These are phyloP conservation scores for Silybum marianum DNA, from an alignment of 129 eudicot species.

Conservation along the genomic window DNA sequence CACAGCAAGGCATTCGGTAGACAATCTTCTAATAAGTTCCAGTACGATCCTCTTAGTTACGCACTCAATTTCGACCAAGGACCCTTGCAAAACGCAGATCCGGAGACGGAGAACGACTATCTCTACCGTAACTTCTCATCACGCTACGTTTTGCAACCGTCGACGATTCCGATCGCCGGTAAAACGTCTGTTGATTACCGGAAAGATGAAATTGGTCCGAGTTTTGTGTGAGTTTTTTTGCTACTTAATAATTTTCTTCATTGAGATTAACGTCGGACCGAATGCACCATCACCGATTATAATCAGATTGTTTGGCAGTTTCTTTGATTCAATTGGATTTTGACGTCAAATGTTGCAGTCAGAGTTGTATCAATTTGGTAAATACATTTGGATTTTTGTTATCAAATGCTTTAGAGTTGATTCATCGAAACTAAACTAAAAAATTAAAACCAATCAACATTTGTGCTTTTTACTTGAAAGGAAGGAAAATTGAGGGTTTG, in stretches of 20 bases:
- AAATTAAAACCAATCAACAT: neutral
- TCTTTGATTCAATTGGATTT: neutral
- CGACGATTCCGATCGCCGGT: conserved; percentile 17
- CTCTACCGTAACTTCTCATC: conserved; percentile 61
- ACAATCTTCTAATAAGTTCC: conserved; percentile 53
- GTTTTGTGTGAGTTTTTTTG: conserved; percentile 35
- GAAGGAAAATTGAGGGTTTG: neutral
- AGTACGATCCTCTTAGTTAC: conserved; percentile 78
- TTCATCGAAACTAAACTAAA: neutral
- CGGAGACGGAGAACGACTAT: conserved; percentile 52
- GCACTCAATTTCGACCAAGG: conserved; percentile 82
- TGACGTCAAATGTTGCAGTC: neutral
- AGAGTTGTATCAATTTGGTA: neutral
- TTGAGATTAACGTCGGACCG: neutral
- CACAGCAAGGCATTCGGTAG: conserved; percentile 32
- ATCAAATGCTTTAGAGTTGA: neutral
- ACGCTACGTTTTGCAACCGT: conserved; percentile 51
- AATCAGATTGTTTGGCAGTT: neutral
- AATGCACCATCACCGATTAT: neutral
- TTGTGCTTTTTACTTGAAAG: neutral
- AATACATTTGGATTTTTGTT: neutral
- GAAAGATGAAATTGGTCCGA: conserved; percentile 39
- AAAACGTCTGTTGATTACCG: conserved; percentile 42
- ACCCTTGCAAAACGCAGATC: conserved; percentile 42
- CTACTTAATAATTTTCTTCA: neutral